Evolutionary conservation across 2,329 filamentous ascomycete genomes (phyloP).

Genomic region (Colletotrichum camelliae): DNA sequence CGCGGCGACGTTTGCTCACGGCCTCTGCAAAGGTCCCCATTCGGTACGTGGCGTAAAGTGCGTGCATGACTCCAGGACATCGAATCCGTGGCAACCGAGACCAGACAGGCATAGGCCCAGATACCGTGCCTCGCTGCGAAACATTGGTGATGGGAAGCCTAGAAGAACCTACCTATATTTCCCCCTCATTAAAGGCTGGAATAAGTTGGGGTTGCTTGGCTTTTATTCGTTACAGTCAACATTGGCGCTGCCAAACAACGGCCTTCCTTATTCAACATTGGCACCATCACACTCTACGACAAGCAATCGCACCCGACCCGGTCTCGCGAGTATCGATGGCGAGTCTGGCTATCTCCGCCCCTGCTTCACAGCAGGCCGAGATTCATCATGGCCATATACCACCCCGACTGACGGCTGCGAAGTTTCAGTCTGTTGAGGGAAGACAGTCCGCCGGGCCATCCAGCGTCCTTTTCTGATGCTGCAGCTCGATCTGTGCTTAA

Average conservation of each 20-base stretch:
- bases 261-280: neutral
- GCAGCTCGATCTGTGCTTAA: neutral
- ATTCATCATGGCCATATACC: neutral
- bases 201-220: neutral
- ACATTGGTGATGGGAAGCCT: slow-evolving; percentile 10
- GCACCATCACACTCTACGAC: neutral
- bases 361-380: neutral
- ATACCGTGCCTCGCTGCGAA: slow-evolving; percentile 15
- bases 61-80: slow-evolving; percentile 18
- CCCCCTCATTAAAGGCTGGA: slow-evolving; percentile 3
- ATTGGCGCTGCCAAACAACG: neutral
- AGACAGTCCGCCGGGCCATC: neutral
- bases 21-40: neutral
- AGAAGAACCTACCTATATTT: slow-evolving; percentile 13
- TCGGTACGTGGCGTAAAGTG: slow-evolving; percentile 19
- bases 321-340: neutral
- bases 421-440: slow-evolving; percentile 9
- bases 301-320: neutral
- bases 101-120: slow-evolving; percentile 14
- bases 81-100: slow-evolving; percentile 20
- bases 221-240: neutral
- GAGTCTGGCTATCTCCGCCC: neutral
- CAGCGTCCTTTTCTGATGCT: neutral
- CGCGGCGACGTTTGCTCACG: neutral
- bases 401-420: slow-evolving; percentile 2